These are phyloP conservation scores for Phlebiopsis flavidoalba DNA, from an alignment of 768 basidiomycete species.

Conservation along the genomic window DNA sequence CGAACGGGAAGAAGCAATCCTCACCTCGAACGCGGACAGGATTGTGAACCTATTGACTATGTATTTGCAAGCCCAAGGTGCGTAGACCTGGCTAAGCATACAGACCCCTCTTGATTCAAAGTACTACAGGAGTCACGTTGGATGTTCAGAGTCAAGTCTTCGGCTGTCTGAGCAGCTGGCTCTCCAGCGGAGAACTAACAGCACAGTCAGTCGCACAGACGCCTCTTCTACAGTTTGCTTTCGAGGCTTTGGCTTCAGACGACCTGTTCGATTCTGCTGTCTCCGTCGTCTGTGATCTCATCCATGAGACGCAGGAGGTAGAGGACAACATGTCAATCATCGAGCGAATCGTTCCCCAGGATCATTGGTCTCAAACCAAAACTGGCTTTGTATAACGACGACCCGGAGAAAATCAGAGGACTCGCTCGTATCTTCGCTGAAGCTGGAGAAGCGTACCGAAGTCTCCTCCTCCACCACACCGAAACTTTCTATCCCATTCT, in stretches of 20 bases:
- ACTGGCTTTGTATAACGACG: constrained; percentile 58
- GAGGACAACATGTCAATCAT: constrained; percentile 91
- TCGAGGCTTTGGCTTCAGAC: constrained; percentile 79
- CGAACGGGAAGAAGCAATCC: constrained; percentile 52
- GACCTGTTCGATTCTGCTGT: constrained; percentile 92
- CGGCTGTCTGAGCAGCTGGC: constrained; percentile 81
- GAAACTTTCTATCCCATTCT: constrained; percentile 94
- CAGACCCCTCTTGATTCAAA: neutral
- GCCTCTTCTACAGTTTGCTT: constrained; percentile 76
- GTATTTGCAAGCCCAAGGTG: constrained; percentile 88
- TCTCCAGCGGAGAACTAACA: constrained; percentile 79
- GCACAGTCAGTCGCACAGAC: constrained; percentile 60
- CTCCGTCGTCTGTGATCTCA: constrained; percentile 87
- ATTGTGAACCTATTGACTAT: constrained; percentile 77
- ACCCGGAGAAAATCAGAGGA: constrained; percentile 85
- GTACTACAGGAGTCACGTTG: constrained; percentile 65
- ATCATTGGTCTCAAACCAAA: constrained; percentile 68
- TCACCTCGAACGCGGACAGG: constrained; percentile 63
- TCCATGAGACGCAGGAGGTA: constrained; percentile 97
- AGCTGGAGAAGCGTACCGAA: constrained; percentile 93
- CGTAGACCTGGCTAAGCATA: constrained; percentile 20
- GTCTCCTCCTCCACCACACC: constrained; percentile 82
- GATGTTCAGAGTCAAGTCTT: constrained; percentile 80
- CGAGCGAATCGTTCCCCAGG: constrained; percentile 79
- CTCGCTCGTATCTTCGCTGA: constrained; percentile 93